Base-by-base conservation (phyloP, 2,329 filamentous ascomycete species). In the Cordyceps militaris region DNA sequence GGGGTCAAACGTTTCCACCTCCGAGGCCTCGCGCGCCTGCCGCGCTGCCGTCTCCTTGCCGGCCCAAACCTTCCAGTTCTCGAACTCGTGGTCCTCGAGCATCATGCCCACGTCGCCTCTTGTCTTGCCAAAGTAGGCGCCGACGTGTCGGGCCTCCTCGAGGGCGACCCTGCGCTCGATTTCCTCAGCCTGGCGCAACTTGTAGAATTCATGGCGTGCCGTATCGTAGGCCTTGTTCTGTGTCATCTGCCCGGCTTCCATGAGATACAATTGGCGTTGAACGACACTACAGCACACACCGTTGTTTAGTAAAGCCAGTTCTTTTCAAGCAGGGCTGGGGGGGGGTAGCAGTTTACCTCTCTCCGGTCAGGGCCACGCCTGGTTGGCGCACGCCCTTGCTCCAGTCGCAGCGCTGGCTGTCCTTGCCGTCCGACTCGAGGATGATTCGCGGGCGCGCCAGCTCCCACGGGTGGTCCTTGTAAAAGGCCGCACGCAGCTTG, bases 401-500 rank as follows among this genome's bases (percentile, higher is more conserved):
- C 93, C 93, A 97, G 71, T 97, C 84, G 66, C 84, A 85, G 56
- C 75, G 78, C 70, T 87, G 83, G 53, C 83, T 78, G 68, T 99
- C 93, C 69, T 87, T 88, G 55, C 94, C 94, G 66, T 93, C 88
- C 64, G 85, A 78, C 74, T 99, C 94, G 10, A 97, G 75, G 48
- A 99, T 78, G 59, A 96, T 79, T 64, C 90, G 82, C 56, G 94
- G 94, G 61, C 93, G 82, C 19, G 94, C 94, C 68, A 99, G 76
- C 74, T 99, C 94, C 94, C 94, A 99, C 5, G 94, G 94, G 70
- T 99, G 94, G 71, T 99, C 93, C 67, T 81, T 84, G 77, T 89
- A 99, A 76, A 97, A 99, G 28, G 86, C 83, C 64, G 75, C 79
- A 62, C 94, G 86, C 67, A 99, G 78, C 60, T 76, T 73, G 73